A percentile compares a stretch with the other conserved stretches of the same genome.
Conservation (phyloP, 345 rosid genomes). For the Theobroma cacao region DNA sequence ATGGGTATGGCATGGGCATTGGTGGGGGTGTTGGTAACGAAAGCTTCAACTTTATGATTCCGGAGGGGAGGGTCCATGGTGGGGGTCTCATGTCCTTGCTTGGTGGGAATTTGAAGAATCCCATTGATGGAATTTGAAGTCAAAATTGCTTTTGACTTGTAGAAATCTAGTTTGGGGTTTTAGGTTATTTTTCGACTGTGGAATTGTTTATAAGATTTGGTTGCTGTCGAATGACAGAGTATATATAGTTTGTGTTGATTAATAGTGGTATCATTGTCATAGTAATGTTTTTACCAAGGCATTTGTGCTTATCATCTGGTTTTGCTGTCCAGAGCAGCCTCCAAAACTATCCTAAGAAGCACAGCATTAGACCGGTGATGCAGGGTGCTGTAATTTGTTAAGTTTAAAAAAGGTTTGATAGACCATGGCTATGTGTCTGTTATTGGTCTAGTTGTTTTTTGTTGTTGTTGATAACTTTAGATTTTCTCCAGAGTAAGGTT, state of each 20-base stretch:
- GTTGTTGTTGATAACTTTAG: background rate
- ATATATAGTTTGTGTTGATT: slow-evolving; percentile 11
- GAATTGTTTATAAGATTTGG: slow-evolving; percentile 32
- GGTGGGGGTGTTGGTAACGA: slow-evolving; percentile 26
- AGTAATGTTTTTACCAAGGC: background rate
- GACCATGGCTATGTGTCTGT: background rate
- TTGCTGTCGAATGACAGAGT: background rate
- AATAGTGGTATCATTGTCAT: background rate
- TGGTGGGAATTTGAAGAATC: slow-evolving; percentile 60
- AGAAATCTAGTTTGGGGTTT: slow-evolving; percentile 5
- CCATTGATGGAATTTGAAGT: slow-evolving; percentile 53
- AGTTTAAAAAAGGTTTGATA: background rate
- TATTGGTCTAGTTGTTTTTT: background rate
- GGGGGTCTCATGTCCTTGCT: slow-evolving; percentile 89
- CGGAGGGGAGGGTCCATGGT: slow-evolving; percentile 98
- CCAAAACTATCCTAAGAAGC: background rate
- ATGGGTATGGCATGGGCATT: slow-evolving; percentile 14
- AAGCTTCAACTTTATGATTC: slow-evolving; percentile 54
- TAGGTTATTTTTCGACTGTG: background rate
- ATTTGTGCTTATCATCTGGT: background rate
- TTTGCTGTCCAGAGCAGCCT: background rate
- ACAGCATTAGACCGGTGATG: background rate
- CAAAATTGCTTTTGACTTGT: background rate
- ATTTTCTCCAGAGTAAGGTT: background rate
- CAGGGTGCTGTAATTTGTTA: background rate